Base-by-base conservation (phyloP, 169 alveolate species). In the Plasmodium falciparum region DNA sequence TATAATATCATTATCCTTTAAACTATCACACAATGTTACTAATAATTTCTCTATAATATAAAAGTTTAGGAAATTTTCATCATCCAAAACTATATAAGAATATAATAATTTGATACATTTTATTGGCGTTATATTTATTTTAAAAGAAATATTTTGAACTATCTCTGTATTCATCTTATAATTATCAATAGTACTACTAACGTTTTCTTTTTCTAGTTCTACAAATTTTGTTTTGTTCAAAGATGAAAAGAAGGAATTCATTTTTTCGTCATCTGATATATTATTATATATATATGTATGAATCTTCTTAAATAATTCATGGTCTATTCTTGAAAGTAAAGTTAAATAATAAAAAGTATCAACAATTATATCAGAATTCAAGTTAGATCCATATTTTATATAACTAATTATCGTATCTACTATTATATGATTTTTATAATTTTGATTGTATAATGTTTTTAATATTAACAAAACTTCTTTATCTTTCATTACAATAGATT, bases 41-140 rank as follows among this genome's bases (percentile, higher is more conserved):
- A 76, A 75, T 47, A 76, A 59, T 50, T 65, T 62, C 8, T 76
- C 69, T n/a, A 76, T 76, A 5, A 62, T 47, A 43, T 63, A 76
- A 74, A 74, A 76, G 58, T 76, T 76, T 45, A 76, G 63, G 69
- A 63, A 69, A 17, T 76, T 54, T 50, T 76, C 89, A n/a, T 75
- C 89, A n/a, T 75, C 89, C 24, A 76, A 58, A 52, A 49, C 49
- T 6, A 76, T 63, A 56, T 76, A 76, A 9, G 78, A 33, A 45
- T 76, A 76, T 22, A 76, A 39, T 8, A 76, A 45, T 22, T 76
- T 76, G 49, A 47, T 26, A 50, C 89, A 76, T 20, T 65, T 66
- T 26, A 24, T 50, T 13, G 78, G 45, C 24, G 89, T 47, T 50
- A 76, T 26, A 3, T 66, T 62, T 22, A 29, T 17, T 63, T 43